Evolutionary conservation across 306 rosid species (phyloP).

Genomic region (Begonia fuchsioides): DNA sequence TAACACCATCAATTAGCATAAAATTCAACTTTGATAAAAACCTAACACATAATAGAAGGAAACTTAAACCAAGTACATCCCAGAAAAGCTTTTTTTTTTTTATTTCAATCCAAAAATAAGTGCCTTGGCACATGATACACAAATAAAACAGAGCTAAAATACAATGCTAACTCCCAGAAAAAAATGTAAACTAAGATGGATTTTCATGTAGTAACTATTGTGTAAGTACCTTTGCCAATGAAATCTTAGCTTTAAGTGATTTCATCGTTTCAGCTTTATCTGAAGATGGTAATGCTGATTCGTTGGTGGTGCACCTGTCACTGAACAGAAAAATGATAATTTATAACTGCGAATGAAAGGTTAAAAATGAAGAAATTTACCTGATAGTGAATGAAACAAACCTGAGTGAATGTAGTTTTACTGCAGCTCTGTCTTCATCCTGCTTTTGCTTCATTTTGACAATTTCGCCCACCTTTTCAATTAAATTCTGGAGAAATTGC

Average conservation of each 20-base stretch:
- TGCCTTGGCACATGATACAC: neutral
- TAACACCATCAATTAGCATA: too few species aligned
- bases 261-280: slow-evolving; percentile 44
- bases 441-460: slow-evolving; percentile 56
- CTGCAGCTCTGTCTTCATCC: slow-evolving; percentile 59
- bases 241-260: slow-evolving; percentile 50
- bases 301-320: slow-evolving; percentile 22
- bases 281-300: slow-evolving; percentile 25
- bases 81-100: too few species aligned
- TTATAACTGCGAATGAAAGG: slow-evolving; percentile 7
- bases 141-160: too few species aligned
- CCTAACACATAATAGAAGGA: too few species aligned
- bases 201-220: neutral
- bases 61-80: too few species aligned
- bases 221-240: slow-evolving; percentile 31
- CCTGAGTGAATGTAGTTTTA: slow-evolving; percentile 65
- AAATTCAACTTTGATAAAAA: too few species aligned
- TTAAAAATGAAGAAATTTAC: slow-evolving; percentile 4
- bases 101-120: neutral
- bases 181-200: neutral
- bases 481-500: slow-evolving; percentile 26
- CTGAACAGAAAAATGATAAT: slow-evolving; percentile 19
- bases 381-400: slow-evolving; percentile 19
- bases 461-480: slow-evolving; percentile 42
- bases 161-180: too few species aligned